Conservation (phyloP, 352 stramenopile genomes). For the Phytophthora crassamura region DNA sequence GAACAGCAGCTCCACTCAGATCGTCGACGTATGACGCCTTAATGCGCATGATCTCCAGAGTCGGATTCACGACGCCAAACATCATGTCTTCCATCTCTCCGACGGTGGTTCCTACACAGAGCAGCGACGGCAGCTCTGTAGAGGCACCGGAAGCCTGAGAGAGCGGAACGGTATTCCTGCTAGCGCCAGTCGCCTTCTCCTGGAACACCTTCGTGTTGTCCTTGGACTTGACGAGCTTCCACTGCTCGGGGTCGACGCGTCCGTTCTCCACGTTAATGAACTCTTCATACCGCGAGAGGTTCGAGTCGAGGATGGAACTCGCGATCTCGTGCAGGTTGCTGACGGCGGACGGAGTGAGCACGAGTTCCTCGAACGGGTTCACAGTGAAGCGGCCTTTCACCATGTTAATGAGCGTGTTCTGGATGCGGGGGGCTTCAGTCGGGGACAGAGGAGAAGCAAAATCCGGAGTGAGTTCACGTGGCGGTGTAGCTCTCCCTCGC, state of each 20-base stretch:
- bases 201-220: constrained; percentile 34
- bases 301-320: constrained; percentile 32
- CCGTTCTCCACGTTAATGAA: constrained; percentile 35
- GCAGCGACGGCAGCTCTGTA: constrained; percentile 34
- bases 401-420: constrained; percentile 12
- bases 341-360: constrained; percentile 29
- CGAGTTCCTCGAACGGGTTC: constrained; percentile 43
- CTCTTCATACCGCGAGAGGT: constrained; percentile 39
- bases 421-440: not conserved
- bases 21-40: constrained; percentile 43
- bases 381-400: constrained; percentile 44
- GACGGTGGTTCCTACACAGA: constrained; percentile 44
- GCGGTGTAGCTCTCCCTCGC: not conserved
- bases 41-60: constrained; percentile 39
- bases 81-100: constrained; percentile 47
- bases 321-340: constrained; percentile 40
- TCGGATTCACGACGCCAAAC: constrained; percentile 41
- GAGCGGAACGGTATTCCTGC: constrained; percentile 16
- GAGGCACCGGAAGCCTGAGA: constrained; percentile 22
- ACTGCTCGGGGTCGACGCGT: constrained; percentile 20
- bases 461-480: constrained; percentile 9
- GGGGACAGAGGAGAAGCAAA: constrained; percentile 20
- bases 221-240: constrained; percentile 46
- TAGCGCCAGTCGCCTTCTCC: constrained; percentile 11
- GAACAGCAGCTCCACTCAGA: constrained; percentile 32